Base-by-base conservation (phyloP, 306 rosid species). In the Pyrus bretschneideri region DNA sequence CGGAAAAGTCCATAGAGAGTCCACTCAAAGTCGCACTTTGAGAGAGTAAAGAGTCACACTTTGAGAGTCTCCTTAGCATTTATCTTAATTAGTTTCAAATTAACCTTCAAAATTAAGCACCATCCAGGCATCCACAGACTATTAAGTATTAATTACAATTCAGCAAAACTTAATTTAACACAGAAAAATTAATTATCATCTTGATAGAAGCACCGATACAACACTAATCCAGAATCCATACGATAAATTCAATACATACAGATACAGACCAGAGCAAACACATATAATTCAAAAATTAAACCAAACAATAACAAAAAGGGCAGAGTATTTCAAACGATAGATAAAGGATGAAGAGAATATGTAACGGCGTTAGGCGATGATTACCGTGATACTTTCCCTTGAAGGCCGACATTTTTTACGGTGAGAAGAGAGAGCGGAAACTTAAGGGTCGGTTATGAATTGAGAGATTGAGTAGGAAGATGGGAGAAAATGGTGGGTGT, bases 361-460 rank as follows among this genome's bases (percentile, higher is more conserved):
- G 15, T 6, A 33, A 13, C 40, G 6, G 30, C 6, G 46, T 49
- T 27, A 19, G 19, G 29, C 18, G 78, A 40, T 2, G 69, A 44
- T 58, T 78, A 91, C 97, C 97, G 74, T 81, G 78, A 83, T 76
- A 92, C 42, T 90, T 92, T 84, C 97, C 91, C 86, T 85, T 82
- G 88, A 79, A 92, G 79, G 76, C 63, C 64, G 97, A 85, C 97
- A 92, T 92, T 59, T 29, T 60, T 21, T 40, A 59, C 14, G 14
- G 52, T 15, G 23, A 49, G 76, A 46, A 38, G 35, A 21, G 11
- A 1, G 7, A 2, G n/a, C 25, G 38, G 57, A 57, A 38, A 7
- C 1, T 1, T 66, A 35, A 15, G 14, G 54, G 21, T 21, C 3
- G 40, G 27, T 10, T 44, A 42, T 40, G 31, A 3, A 52, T 49